These are phyloP conservation scores for Paracoccidioides lutzii DNA, from an alignment of 2,329 filamentous ascomycete genomes.

Conservation along the genomic window DNA sequence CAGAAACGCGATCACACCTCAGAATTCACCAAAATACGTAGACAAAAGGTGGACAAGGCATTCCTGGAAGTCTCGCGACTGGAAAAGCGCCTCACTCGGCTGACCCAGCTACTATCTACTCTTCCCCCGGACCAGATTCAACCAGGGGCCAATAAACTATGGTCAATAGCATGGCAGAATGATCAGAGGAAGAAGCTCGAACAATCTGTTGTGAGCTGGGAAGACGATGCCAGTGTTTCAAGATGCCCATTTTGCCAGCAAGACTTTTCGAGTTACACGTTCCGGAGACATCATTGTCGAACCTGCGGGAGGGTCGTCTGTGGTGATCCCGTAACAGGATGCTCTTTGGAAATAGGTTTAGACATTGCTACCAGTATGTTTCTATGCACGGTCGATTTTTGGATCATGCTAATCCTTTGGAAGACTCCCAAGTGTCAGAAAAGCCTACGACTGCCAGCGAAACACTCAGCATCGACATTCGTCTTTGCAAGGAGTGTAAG, in stretches of 20 bases:
- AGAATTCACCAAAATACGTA: slow-evolving; percentile 57
- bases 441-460: slow-evolving; percentile 22
- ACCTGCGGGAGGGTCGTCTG: slow-evolving; percentile 90
- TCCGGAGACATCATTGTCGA: slow-evolving; percentile 85
- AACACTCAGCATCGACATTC: slow-evolving; percentile 62
- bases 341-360: slow-evolving; percentile 71
- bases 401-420: not conserved
- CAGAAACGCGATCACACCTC: slow-evolving; percentile 57
- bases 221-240: slow-evolving; percentile 69
- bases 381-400: not conserved
- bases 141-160: slow-evolving; percentile 36
- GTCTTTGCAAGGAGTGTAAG: slow-evolving; percentile 86
- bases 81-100: slow-evolving; percentile 80
- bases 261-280: slow-evolving; percentile 85
- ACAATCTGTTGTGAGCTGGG: slow-evolving; percentile 88
- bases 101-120: slow-evolving; percentile 71
- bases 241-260: slow-evolving; percentile 93
- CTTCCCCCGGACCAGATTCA: slow-evolving; percentile 53
- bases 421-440: slow-evolving; percentile 10
- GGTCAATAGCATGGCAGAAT: slow-evolving; percentile 51
- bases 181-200: slow-evolving; percentile 70
- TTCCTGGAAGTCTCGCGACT: slow-evolving; percentile 78
- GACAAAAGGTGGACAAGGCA: slow-evolving; percentile 68
- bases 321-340: slow-evolving; percentile 69
- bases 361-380: slow-evolving; percentile 55